Base-by-base conservation (phyloP, 208 protist genomes). In the Leishmania mexicana region DNA sequence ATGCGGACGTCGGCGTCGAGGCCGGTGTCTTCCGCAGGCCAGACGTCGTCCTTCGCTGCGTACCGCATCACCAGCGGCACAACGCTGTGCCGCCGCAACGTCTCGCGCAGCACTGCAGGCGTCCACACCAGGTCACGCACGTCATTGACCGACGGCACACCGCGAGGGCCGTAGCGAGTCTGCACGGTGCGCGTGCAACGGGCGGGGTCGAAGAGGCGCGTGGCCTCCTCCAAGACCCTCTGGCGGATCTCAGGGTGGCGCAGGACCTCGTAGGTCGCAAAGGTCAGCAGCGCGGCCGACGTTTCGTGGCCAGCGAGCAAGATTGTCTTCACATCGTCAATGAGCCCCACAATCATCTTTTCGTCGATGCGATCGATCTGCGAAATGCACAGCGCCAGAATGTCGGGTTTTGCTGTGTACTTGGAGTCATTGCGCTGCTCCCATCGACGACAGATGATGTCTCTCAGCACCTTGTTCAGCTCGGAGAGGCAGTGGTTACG, bases 301-400 rank as follows among this genome's bases (percentile, higher is more conserved):
- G 95, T 98, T 81, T 98, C 95, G 82, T 98, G 95, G 17, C 95
- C 95, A 11, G 94, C 94, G 31, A 98, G 90, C 70, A 98, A 89
- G 78, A 97, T 94, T 62, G 95, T 98, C 87, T 98, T 97, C 47
- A 97, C 91, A 78, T 98, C 95, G 84, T 98, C 93, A 42, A 91
- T 88, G 45, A 98, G 91, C 74, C 95, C 88, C 70, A 83, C 64
- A 24, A 96, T 83, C 78, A 93, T 87, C 35, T 87, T 76, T 21
- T 74, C 76, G 83, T 93, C 81, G 62, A 95, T 81, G 42, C 88
- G 68, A 74, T 88, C 87, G 80, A 97, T 92, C 84, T 96, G 95
- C 42, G 90, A 91, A 87, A 97, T 94, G 86, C 93, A 97, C 47
- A 96, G 84, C 4, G 89, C 85, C 64, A 97, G 88, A 76, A 97